Percentiles rank a stretch among this genome's conserved stretches.
phyloP scores from a whole-genome alignment of 75 land plant genomes.

The Larix kaempferi region DNA sequence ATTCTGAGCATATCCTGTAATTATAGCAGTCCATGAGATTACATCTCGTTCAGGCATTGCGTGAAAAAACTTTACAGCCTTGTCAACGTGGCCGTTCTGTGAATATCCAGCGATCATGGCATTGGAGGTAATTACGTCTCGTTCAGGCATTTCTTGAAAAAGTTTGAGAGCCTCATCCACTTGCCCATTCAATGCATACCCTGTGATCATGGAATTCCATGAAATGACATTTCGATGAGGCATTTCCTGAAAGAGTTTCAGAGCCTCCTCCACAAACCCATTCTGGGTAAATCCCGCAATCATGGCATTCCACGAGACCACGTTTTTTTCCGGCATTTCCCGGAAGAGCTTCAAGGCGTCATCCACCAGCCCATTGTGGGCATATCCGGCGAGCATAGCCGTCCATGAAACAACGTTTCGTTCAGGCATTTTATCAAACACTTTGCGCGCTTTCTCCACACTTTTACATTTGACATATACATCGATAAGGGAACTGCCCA shows the following conservation, averaged over 20 bases:
- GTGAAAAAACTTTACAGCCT: too few species aligned
- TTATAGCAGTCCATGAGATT: too few species aligned
- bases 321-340: constrained; percentile 30
- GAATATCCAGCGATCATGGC: too few species aligned
- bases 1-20: too few species aligned
- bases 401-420: constrained; percentile 39
- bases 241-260: too few species aligned
- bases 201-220: constrained; percentile 49
- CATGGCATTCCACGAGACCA: constrained; percentile 29
- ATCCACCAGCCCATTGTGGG: constrained; percentile 19
- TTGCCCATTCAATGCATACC: constrained; percentile 30
- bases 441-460: constrained; percentile 16
- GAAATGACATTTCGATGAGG: constrained; percentile 32
- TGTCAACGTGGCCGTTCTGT: too few species aligned
- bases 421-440: constrained; percentile 39
- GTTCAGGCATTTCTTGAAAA: constrained; percentile 25
- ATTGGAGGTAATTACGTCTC: too few species aligned
- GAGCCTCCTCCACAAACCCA: too few species aligned
- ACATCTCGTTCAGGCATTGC: too few species aligned
- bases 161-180: constrained; percentile 8
- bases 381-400: constrained; percentile 30
- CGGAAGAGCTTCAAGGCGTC: constrained; percentile 21
- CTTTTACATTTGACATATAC: constrained; percentile 32
- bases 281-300: constrained; percentile 16
- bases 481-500: constrained; percentile 26